Conservation (phyloP, 768 basidiomycete genomes). For the Lactarius psammicola region DNA sequence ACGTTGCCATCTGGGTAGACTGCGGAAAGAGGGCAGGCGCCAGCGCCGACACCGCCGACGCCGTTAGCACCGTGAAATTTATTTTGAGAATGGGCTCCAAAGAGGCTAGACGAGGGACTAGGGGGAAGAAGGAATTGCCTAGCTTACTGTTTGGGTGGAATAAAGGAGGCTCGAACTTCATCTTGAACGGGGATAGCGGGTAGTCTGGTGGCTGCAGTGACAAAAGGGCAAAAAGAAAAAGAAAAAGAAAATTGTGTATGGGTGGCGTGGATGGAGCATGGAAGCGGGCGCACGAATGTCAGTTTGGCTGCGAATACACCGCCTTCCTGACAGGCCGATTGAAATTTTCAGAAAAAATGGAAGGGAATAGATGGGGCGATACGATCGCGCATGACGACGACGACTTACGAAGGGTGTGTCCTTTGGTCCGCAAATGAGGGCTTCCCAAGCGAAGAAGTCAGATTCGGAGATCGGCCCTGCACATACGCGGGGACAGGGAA, state of each 20-base stretch:
- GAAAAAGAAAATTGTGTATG: neutral
- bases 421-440: conserved; percentile 88
- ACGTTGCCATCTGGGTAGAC: conserved; percentile 96
- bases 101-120: conserved; percentile 4
- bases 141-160: conserved; percentile 95
- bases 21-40: conserved; percentile 36
- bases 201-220: conserved; percentile 77
- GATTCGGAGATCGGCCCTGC: conserved; percentile 85
- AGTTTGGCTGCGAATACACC: conserved; percentile 92
- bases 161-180: conserved; percentile 96
- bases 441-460: conserved; percentile 97
- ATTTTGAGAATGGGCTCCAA: neutral
- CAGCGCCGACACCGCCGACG: neutral
- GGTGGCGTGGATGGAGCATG: conserved; percentile 19
- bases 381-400: neutral
- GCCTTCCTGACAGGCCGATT: conserved; percentile 63
- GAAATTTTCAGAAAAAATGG: conserved; percentile 1
- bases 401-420: conserved; percentile 86
- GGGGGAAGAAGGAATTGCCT: conserved; percentile 11
- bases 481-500: neutral
- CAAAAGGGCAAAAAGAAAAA: conserved; percentile 3
- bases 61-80: neutral
- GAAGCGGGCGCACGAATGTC: conserved; percentile 69
- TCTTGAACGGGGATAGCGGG: conserved; percentile 97
- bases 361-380: neutral